Percentiles rank a stretch among this genome's conserved stretches.
phyloP scores from a whole-genome alignment of 768 basidiomycete species.

The Mycena sanguinolenta region DNA sequence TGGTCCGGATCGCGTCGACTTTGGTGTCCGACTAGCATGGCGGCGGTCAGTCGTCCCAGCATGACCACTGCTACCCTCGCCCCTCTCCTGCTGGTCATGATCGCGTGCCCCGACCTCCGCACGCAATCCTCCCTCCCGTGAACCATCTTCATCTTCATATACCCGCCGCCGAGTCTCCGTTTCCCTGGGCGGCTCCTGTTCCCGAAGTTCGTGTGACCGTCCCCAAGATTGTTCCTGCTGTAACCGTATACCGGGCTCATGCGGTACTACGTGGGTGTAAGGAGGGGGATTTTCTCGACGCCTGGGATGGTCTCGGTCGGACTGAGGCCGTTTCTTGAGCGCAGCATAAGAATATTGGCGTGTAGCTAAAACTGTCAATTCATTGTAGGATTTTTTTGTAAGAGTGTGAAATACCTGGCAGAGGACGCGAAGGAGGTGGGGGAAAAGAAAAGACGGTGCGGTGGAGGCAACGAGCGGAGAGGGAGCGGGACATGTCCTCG shows the following conservation, averaged over 20 bases:
- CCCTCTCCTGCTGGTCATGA: background rate
- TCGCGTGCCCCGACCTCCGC: constrained; percentile 19
- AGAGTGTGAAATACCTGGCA: constrained; percentile 20
- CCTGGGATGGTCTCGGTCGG: constrained; percentile 15
- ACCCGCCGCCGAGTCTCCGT: background rate
- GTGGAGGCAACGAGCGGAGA: constrained; percentile 38
- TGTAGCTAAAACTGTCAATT: constrained; percentile 17
- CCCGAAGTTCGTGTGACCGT: constrained; percentile 3
- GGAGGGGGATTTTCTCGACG: constrained; percentile 28
- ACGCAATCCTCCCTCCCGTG: constrained; percentile 12
- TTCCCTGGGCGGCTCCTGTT: constrained; percentile 12
- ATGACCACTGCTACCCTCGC: constrained; percentile 22
- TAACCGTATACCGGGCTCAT: constrained; percentile 27
- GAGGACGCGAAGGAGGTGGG: constrained; percentile 20
- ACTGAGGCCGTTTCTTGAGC: constrained; percentile 35
- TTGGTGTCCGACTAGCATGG: constrained; percentile 8
- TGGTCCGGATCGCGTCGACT: constrained; percentile 10
- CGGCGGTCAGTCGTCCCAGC: background rate
- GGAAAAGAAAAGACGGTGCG: constrained; percentile 31
- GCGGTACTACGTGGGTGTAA: constrained; percentile 24
- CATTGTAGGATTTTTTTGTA: background rate
- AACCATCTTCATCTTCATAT: constrained; percentile 2
- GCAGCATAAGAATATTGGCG: constrained; percentile 35
- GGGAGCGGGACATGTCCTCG: constrained; percentile 32
- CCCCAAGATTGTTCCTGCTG: constrained; percentile 18